Conservation (phyloP, 176 grass and related monocot species). For the Eragrostis nindensis region DNA sequence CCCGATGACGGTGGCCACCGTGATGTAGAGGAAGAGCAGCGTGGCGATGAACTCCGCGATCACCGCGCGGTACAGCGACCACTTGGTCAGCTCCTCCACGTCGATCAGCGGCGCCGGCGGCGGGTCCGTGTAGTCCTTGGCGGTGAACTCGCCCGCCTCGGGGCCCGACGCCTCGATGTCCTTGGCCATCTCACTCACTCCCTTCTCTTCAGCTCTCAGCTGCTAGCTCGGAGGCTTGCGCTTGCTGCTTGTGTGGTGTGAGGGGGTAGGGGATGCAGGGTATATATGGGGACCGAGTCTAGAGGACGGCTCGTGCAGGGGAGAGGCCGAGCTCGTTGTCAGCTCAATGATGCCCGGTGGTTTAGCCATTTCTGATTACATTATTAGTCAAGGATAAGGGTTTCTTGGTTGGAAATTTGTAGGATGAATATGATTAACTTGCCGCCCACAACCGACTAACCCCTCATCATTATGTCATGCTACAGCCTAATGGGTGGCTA, state of each 20-base stretch:
- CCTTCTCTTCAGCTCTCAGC: too few relatives aligned
- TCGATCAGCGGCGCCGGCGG: slow-evolving; percentile 63
- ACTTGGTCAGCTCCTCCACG: slow-evolving; percentile 65
- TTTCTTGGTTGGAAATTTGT: slow-evolving; percentile 20
- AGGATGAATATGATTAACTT: slow-evolving; percentile 47
- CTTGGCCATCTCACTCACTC: slow-evolving; percentile 68
- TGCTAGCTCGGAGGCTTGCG: not conserved
- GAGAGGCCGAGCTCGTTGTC: slow-evolving; percentile 29
- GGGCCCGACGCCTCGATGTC: slow-evolving; percentile 62
- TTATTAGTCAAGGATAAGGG: slow-evolving; percentile 33
- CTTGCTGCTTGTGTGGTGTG: slow-evolving; percentile 40
- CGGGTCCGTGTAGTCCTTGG: slow-evolving; percentile 88
- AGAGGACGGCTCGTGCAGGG: slow-evolving; percentile 22
- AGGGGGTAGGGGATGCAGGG: slow-evolving; percentile 19
- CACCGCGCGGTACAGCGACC: slow-evolving; percentile 78
- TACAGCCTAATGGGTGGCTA: slow-evolving; percentile 36
- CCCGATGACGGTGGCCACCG: slow-evolving; percentile 79
- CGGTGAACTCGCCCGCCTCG: slow-evolving; percentile 47
- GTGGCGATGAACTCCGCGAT: slow-evolving; percentile 90
- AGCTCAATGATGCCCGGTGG: not conserved
- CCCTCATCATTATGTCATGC: slow-evolving; percentile 55
- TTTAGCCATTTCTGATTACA: slow-evolving; percentile 35
- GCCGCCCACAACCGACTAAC: slow-evolving; percentile 76
- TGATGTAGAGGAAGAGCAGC: slow-evolving; percentile 86
- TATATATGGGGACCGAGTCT: slow-evolving; percentile 59